Evolutionary conservation across 2,329 filamentous ascomycete genomes (phyloP).

Genomic region (Alternaria conjuncta): DNA sequence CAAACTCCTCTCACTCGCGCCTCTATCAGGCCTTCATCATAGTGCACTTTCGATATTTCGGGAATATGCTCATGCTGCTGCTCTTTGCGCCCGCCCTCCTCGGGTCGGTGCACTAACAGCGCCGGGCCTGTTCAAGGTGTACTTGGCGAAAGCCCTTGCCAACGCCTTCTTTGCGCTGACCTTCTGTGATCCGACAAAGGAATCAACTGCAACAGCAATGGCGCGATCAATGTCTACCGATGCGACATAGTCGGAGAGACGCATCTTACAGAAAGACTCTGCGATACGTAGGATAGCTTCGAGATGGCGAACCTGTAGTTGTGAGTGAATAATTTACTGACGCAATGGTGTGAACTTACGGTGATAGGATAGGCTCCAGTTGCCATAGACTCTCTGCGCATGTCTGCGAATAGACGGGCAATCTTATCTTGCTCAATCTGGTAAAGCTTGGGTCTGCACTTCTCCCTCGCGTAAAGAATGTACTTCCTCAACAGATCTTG

Average conservation of each 20-base stretch:
- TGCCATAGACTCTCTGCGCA: slow-evolving; percentile 89
- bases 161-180: slow-evolving; percentile 97
- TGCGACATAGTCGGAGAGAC: slow-evolving; percentile 93
- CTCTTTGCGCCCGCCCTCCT: slow-evolving; percentile 36
- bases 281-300: slow-evolving; percentile 97
- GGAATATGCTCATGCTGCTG: slow-evolving; percentile 28
- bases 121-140: slow-evolving; percentile 61
- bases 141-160: slow-evolving; percentile 94
- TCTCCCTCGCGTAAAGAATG: slow-evolving; percentile 91
- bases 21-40: slow-evolving; percentile 4
- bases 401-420: slow-evolving; percentile 90
- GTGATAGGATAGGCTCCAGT: slow-evolving; percentile 98
- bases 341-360: slow-evolving; percentile 61
- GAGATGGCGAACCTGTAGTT: slow-evolving; percentile 84
- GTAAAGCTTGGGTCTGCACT: slow-evolving; percentile 88
- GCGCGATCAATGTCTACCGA: slow-evolving; percentile 92
- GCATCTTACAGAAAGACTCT: slow-evolving; percentile 96
- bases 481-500: slow-evolving; percentile 95
- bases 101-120: slow-evolving; percentile 43
- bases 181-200: slow-evolving; percentile 95
- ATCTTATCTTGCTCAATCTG: slow-evolving; percentile 99
- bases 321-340: slow-evolving; percentile 16
- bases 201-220: slow-evolving; percentile 95
- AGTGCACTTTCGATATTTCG: not conserved
- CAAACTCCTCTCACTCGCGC: slow-evolving; percentile 1